Base-by-base conservation (phyloP, 129 eudicot species). In the Pseudognaphalium luteoalbum region DNA sequence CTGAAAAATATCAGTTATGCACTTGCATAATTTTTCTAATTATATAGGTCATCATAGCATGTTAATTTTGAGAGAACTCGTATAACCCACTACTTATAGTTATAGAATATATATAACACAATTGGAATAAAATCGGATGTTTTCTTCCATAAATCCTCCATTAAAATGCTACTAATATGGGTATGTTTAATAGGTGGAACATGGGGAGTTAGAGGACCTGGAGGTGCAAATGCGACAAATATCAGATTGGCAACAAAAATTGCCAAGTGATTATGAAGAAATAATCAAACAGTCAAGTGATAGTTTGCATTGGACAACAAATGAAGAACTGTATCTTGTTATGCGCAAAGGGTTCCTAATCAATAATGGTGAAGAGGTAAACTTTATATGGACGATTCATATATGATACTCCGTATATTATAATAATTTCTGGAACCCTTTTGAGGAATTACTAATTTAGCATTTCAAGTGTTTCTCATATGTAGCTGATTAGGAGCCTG, bases 321-420 rank as follows among this genome's bases (percentile, higher is more conserved):
- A 39, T 30, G 12, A 68, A 47, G 59, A 77, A 77, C 61, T 63
- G 6, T 77, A 77, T 47, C 37, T 14, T 14, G 19, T 68, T 56
- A 21, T 77, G 28, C 3, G 81, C 59, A 25, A 77, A 16, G 81
- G 81, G 33, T 57, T 77, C 69, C 66, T 39, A 22, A 37, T 77
- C 47, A 25, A 4, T 15, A 16, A 68, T 35, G 39, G 75, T 17
- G 11, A 37, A 12, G 66, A 52, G 68, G 66, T 33, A 57, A 35
- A 42, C 7, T 28, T 37, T 2, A 39, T 25, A 57, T 20, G 75
- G 58, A n/a, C 14, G 39, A 51, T 8, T 14, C 28, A 25, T 25
- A 25, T 25, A 25, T 25, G 28, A 25, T 25, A n/a, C n/a, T n/a
- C n/a, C 2, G 2, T 51, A 28, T 28, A 52, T 32, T 72, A 1